Evolutionary conservation across 257 asterid genomes (phyloP), one percentile per base, ranked within the genome.

Genomic region (Hygrophila difformis): DNA sequence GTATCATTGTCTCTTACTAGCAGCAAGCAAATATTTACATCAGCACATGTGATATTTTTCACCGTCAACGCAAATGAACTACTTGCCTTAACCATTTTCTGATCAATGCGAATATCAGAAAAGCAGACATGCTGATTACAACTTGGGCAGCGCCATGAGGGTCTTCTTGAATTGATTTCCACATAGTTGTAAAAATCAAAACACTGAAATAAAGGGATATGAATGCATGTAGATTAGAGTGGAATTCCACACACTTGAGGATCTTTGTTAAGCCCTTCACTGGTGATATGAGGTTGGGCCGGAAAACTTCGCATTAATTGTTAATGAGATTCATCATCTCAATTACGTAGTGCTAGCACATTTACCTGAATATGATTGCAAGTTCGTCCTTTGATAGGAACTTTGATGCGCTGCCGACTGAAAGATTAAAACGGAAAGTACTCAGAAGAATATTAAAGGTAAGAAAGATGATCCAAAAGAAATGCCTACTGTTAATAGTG

Each of bases 111-210:
- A 29, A 91, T 64, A 65, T 91, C 96, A 45, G 87, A 57, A 80
- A 74, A 91, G 72, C 93, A 77, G 56, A 75, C 74, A 18, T 70
- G 67, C 60, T 86, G 93, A 72, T 82, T 76, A 52, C 99, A 91
- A 47, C 65, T 77, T 22, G 99, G 95, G 64, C 99, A 91, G 57
- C 96, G 96, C 99, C 96, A 91, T 15, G 77, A 78, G 4, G 99
- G 99, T 47, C 74, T 59, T 68, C 94, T 76, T 44, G 93, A 76
- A 68, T 91, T 91, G 17, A 91, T 86, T 47, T 62, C 75, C 45
- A 86, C 63, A 50, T 71, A 91, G 67, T 91, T 78, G 72, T 78
- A 73, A 60, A 65, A 80, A 73, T 91, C 99, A 59, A 86, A 78
- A 63, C 99, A 91, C 99, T 91, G 23, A 24, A 59, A 53, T 10